Conservation (phyloP, 176 grass and related monocot species). For the Oryza punctata region DNA sequence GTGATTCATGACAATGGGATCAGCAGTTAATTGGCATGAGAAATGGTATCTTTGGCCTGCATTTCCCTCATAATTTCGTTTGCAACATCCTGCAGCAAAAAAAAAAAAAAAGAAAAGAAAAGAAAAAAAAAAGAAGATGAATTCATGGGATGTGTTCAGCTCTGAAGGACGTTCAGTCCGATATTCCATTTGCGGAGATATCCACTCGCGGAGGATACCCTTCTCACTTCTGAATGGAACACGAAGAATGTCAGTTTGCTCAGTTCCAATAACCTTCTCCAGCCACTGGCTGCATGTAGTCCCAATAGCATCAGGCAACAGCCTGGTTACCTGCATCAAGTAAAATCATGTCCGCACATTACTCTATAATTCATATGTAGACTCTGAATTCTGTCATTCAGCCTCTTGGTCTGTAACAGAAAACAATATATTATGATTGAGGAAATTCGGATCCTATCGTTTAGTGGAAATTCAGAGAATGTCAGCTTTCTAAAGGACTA, state of each 20-base stretch:
- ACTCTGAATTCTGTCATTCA: constrained; percentile 91
- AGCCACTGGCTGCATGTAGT: constrained; percentile 89
- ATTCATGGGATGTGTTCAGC: background rate
- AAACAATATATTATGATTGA: background rate
- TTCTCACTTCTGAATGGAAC: constrained; percentile 90
- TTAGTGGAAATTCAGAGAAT: background rate
- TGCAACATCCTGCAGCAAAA: constrained; percentile 73
- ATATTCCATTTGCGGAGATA: constrained; percentile 58
- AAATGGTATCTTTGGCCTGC: constrained; percentile 92
- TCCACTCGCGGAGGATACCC: constrained; percentile 87
- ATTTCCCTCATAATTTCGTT: constrained; percentile 82
- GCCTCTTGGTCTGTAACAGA: constrained; percentile 83
- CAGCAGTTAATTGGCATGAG: constrained; percentile 95
- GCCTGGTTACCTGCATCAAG: constrained; percentile 75
- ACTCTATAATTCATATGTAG: constrained; percentile 41
- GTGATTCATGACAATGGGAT: constrained; percentile 91
- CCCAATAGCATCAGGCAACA: constrained; percentile 87
- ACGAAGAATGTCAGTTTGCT: constrained; percentile 88
- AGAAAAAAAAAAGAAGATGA: background rate
- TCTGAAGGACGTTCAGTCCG: background rate
- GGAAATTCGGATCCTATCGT: background rate
- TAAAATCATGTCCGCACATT: constrained; percentile 14
- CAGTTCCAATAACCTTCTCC: constrained; percentile 81
- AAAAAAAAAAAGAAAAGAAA: background rate
- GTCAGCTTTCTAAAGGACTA: background rate